Evolutionary conservation across 257 asterid species (phyloP).

Genomic region (Solanum acaule): DNA sequence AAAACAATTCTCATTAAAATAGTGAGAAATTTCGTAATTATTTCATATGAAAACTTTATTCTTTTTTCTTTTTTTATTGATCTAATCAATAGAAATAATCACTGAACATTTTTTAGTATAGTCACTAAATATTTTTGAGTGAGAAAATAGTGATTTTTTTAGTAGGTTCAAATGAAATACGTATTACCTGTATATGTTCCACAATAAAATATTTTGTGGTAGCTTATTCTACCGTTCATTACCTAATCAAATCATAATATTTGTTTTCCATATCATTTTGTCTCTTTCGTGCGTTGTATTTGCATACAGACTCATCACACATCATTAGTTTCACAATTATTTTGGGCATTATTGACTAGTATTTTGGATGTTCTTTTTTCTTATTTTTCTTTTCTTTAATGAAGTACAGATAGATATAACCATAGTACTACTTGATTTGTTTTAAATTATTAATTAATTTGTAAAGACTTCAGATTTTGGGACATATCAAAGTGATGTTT

Average conservation of each 20-base stretch:
- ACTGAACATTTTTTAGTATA: too few relatives aligned
- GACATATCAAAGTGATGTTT: background rate
- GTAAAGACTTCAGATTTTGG: background rate
- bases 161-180: too few relatives aligned
- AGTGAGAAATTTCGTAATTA: background rate
- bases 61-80: too few relatives aligned
- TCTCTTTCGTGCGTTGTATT: background rate
- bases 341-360: background rate
- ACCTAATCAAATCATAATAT: background rate
- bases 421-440: background rate
- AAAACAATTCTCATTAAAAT: too few relatives aligned
- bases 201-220: background rate
- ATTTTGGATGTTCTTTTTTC: background rate
- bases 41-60: background rate
- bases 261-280: background rate
- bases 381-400: background rate
- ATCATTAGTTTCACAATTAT: background rate
- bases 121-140: too few relatives aligned
- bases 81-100: too few relatives aligned
- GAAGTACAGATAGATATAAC: background rate
- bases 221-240: background rate
- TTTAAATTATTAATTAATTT: background rate
- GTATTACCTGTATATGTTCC: background rate
- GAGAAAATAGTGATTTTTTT: too few relatives aligned
- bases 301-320: background rate